Base-by-base conservation (phyloP, 2,329 filamentous ascomycete species). In the Chaetomium olivaceum region DNA sequence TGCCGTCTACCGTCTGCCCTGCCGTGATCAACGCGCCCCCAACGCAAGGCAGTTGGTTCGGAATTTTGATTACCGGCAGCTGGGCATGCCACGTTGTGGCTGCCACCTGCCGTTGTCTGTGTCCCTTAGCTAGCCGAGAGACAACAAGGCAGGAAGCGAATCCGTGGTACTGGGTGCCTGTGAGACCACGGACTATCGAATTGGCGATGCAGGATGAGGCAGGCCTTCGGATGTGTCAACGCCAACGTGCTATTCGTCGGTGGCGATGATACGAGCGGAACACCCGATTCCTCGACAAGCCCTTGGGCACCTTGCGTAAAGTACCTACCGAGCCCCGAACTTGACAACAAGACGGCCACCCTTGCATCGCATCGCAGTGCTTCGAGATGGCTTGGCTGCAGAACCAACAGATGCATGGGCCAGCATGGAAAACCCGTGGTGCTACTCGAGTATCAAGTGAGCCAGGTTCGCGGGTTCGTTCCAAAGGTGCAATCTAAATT, bases 11-110 rank as follows among this genome's bases (percentile, higher is more conserved):
- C n/a, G n/a, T n/a, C n/a, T n/a, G n/a, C n/a, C n/a, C n/a, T 55
- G 51, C 51, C 51, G 27, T 48, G 52, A 23, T 56, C 52, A 56
- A 16, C 52, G 51, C n/a, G 31, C 51, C 52, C 54, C 21, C 21
- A 33, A 16, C 16, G 14, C 21, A 31, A n/a, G 43, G 39, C 39
- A 48, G 27, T 19, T 60, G 50, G 58, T 54, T 61, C 58, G 58
- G 58, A 27, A 61, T 19, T 39, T 61, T n/a, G 48, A 61, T 61
- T 61, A 23, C 48, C 58, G 58, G 58, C 58, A 61, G 58, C 58
- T 3, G 43, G 23, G 58, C 31, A 14, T 61, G 48, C 58, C 58
- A 61, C 58, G 58, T 61, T 61, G 58, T 61, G 58, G 58, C 58
- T 23, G 48, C 58, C 46, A 54, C 31, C 12, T 52, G 29, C 46